Conservation (phyloP, 768 basidiomycete genomes). For the Russula abietina region DNA sequence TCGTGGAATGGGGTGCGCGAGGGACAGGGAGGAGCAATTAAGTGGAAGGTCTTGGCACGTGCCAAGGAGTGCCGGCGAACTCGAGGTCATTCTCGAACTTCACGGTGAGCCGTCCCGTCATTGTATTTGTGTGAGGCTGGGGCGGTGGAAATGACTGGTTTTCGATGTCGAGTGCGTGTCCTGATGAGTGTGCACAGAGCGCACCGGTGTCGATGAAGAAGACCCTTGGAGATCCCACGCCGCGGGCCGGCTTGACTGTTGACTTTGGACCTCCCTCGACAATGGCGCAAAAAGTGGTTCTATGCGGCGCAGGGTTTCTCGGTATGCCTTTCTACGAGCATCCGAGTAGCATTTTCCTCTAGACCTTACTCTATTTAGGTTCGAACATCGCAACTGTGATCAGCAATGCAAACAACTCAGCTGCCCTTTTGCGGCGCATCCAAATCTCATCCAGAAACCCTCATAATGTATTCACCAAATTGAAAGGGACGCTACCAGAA, state of each 20-base stretch:
- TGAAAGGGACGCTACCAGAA: slow-evolving; percentile 30
- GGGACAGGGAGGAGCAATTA: slow-evolving; percentile 61
- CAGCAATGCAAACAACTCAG: slow-evolving; percentile 29
- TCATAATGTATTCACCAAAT: slow-evolving; percentile 33
- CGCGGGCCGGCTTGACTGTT: too few relatives aligned
- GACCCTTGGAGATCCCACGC: slow-evolving; percentile 47
- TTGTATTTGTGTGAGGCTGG: too few relatives aligned
- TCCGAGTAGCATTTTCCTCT: background rate
- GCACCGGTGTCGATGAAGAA: slow-evolving; percentile 81
- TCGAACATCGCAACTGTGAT: slow-evolving; percentile 54
- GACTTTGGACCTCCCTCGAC: background rate
- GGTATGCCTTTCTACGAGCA: slow-evolving; percentile 35
- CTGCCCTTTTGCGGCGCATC: slow-evolving; percentile 38
- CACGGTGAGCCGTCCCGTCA: slow-evolving; percentile 55
- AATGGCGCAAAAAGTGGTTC: slow-evolving; percentile 32
- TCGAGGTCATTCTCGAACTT: slow-evolving; percentile 58
- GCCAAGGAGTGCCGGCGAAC: slow-evolving; percentile 50
- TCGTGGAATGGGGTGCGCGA: slow-evolving; percentile 66
- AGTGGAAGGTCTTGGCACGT: slow-evolving; percentile 50
- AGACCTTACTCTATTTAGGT: slow-evolving; percentile 35
- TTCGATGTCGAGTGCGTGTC: slow-evolving; percentile 79
- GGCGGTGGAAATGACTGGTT: slow-evolving; percentile 45
- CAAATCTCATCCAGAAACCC: slow-evolving; percentile 60
- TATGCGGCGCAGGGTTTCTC: slow-evolving; percentile 48
- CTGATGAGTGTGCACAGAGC: slow-evolving; percentile 70